Base-by-base conservation (phyloP, 306 rosid genomes). In the Mimosa bimucronata region DNA sequence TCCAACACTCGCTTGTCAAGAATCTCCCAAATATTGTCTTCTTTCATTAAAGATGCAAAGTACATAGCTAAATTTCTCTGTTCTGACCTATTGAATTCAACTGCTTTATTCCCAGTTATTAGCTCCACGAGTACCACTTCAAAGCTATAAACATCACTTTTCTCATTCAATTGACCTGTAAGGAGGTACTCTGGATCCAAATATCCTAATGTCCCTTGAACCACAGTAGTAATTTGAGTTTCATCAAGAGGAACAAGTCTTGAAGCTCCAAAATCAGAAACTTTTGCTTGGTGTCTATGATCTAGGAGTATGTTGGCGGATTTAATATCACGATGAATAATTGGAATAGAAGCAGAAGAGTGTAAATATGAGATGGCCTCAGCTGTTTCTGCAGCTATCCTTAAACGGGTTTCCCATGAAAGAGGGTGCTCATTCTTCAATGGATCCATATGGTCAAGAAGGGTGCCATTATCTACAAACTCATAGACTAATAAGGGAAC, bases 151-250 rank as follows among this genome's bases (percentile, higher is more conserved):
- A n/a, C n/a, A n/a, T n/a, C n/a, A n/a, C n/a, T n/a, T n/a, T n/a
- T n/a, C n/a, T n/a, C n/a, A n/a, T n/a, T n/a, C n/a, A n/a, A n/a
- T n/a, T n/a, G n/a, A n/a, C n/a, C n/a, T n/a, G n/a, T n/a, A n/a
- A n/a, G n/a, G n/a, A n/a, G n/a, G n/a, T n/a, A n/a, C n/a, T n/a
- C n/a, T n/a, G n/a, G 86, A 23, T 89, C 88, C 2, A 89, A 58
- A 34, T 89, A 89, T 0, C 90, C 90, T 0, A 85, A 28, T 16
- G 88, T 89, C 41, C 90, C 88, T 85, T 86, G 87, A 30, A 89
- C 90, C 76, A 89, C 48, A 0, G 87, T 86, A 9, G 78, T 66
- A 12, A 89, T 1, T 21, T 85, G 74, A 5, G 77, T 68, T 75
- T 89, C 86, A 76, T 86, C 86, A 13, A 74, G 15, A 4, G 89